Percentiles rank a stretch among this genome's conserved stretches.
phyloP scores from a whole-genome alignment of 768 basidiomycete species.

The Calocera cornea region DNA sequence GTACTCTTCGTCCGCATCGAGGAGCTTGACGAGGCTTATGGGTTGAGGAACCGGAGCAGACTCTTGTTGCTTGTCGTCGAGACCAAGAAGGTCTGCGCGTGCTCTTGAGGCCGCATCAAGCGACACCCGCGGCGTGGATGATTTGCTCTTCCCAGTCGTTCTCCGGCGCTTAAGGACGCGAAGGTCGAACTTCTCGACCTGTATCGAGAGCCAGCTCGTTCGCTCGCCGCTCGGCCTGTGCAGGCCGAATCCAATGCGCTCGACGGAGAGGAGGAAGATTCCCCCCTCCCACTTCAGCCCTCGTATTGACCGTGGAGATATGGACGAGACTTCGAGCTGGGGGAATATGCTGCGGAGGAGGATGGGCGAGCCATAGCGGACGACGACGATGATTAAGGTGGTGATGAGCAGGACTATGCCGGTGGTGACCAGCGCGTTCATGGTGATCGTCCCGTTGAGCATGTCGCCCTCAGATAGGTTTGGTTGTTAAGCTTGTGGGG shows the following conservation, averaged over 20 bases:
- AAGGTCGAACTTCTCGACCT: conserved; percentile 46
- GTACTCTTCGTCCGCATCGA: background rate
- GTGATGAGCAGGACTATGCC: conserved; percentile 2
- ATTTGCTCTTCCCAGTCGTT: conserved; percentile 25
- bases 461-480: background rate
- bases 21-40: background rate
- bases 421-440: background rate
- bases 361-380: conserved; percentile 55
- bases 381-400: conserved; percentile 33
- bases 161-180: conserved; percentile 27
- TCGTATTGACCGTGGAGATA: conserved; percentile 64
- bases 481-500: background rate
- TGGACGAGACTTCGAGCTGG: conserved; percentile 51
- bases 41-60: conserved; percentile 5
- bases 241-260: conserved; percentile 51
- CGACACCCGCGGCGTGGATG: background rate
- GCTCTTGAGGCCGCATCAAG: background rate
- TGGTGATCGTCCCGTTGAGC: background rate
- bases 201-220: conserved; percentile 45
- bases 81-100: conserved; percentile 8
- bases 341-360: conserved; percentile 44
- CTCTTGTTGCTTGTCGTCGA: conserved; percentile 5
- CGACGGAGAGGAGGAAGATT: conserved; percentile 42
- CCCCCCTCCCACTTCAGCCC: conserved; percentile 56
- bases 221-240: conserved; percentile 37